Base-by-base conservation (phyloP, 805 yeast species). In the Blastobotrys americana region DNA sequence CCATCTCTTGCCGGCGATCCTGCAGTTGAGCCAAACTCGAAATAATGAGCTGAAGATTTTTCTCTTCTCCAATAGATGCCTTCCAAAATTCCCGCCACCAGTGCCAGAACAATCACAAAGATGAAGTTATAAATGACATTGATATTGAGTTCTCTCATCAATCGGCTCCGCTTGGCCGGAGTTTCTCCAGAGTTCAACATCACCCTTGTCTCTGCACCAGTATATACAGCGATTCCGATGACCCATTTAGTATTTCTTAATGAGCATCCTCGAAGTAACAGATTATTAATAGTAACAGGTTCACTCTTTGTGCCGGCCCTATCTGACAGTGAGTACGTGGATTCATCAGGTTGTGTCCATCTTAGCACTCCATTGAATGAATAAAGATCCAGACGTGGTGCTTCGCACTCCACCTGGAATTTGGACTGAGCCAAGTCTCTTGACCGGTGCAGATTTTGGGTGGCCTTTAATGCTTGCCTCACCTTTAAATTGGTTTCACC, bases 151-250 rank as follows among this genome's bases (percentile, higher is more conserved):
- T 81, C 82, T 34, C 76, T 68, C 1, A 85, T 71, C 42, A 84
- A 77, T 53, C 77, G 71, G 6, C 85, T 78, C 39, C 76, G 72
- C 59, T 84, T 84, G 1, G 82, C 77, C 5, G 94, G 94, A 0
- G 93, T 83, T 21, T 74, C 71, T 41, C 93, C 93, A 2, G 89
- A 72, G 59, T 84, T 84, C 49, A 84, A 64, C 80, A 84, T 80
- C 47, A 84, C 80, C 62, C 84, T 84, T 8, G 88, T 72, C 55
- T 84, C 90, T 31, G 63, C 59, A 44, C 94, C 94, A 2, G 94
- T 84, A 59, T 80, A 82, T n/a, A 81, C 71, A 3, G 80, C 89
- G 20, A 78, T 59, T 20, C 90, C 87, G 44, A 84, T 69, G 2
- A 71, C 83, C 88, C 89, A 84, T 51, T 77, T 76, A 2, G 90